Evolutionary conservation across 1,284 basidiomycete genomes (phyloP).

Genomic region (Porodaedalea pini): DNA sequence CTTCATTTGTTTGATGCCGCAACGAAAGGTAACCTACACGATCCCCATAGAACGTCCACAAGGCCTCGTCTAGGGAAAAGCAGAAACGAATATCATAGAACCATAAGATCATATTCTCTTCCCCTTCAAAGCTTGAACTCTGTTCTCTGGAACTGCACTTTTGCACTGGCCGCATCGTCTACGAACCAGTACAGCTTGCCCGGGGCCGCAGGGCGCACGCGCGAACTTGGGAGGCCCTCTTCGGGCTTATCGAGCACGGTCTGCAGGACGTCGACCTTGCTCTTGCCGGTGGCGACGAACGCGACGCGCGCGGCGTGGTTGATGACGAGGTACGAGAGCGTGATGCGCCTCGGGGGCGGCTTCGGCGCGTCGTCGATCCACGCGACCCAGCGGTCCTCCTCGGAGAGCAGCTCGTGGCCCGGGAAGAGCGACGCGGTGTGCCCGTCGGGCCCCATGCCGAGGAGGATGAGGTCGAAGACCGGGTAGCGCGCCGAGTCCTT

Average conservation of each 20-base stretch:
- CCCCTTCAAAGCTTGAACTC: conserved; percentile 11
- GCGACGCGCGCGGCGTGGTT: conserved; percentile 87
- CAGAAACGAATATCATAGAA: neutral
- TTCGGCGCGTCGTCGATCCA: conserved; percentile 92
- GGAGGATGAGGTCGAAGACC: conserved; percentile 90
- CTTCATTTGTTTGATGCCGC: neutral
- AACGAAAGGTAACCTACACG: neutral
- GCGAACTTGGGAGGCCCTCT: conserved; percentile 75
- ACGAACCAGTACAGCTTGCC: conserved; percentile 92
- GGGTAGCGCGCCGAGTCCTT: conserved; percentile 91
- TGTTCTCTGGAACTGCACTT: conserved; percentile 47
- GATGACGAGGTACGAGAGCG: conserved; percentile 87
- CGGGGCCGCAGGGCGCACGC: conserved; percentile 55
- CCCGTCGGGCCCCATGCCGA: conserved; percentile 93
- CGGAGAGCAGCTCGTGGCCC: conserved; percentile 78
- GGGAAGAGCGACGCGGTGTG: conserved; percentile 98
- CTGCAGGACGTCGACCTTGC: conserved; percentile 78
- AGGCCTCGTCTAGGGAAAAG: neutral
- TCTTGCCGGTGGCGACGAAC: conserved; percentile 84
- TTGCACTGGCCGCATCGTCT: conserved; percentile 73
- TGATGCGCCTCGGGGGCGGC: conserved; percentile 87
- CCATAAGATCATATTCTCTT: neutral
- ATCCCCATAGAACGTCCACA: neutral
- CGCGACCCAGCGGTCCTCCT: conserved; percentile 92
- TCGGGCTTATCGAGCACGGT: conserved; percentile 81